Evolutionary conservation across 1,284 basidiomycete genomes (phyloP), one percentile per base, ranked within the genome.

Genomic region (Naganishia liquefaciens): DNA sequence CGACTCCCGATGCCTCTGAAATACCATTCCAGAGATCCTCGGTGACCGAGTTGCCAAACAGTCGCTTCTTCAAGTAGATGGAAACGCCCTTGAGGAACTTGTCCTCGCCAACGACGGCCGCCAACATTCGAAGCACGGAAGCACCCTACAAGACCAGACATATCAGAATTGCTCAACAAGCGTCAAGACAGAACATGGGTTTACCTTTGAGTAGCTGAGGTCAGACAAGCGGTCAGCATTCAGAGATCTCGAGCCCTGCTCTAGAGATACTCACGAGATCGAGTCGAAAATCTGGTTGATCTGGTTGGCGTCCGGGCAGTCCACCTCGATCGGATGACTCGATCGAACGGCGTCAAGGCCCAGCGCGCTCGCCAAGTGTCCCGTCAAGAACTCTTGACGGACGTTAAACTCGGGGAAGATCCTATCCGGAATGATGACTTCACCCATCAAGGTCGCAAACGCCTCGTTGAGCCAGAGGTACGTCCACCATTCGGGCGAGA

Each of bases 261-360:
- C 33, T 10, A 9, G 33, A 10, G 33, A 11, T 2, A 42, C 69
- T 62, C 72, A 33, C 58, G 85, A 86, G 47, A 67, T 60, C 5
- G 53, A 54, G 27, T 43, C 39, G 40, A 44, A 54, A 17, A 54
- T 49, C 81, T 92, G 89, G 75, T 89, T 89, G 72, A 93, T 89
- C 75, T 89, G 85, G 73, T 90, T 88, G 15, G 90, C 88, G 75
- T 94, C 90, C 0, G 90, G 90, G 73, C 89, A 92, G 10, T 89
- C 88, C 23, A 97, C 91, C 79, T 99, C 93, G 73, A 99, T 92
- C 1, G 94, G 90, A 78, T 99, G 95, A 37, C 91, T 94, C 17
- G 93, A 95, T 17, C 90, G 82, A 77, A 94, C 92, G 11, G 90
- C 86, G 74, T 99, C 95, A 63, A 97, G 84, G 42, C 82, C 81